A percentile compares a stretch with the other conserved stretches of the same genome.
These are phyloP conservation scores for Paecilomyces sp. DNA, from an alignment of 2,329 filamentous ascomycete genomes.

Conservation along the genomic window DNA sequence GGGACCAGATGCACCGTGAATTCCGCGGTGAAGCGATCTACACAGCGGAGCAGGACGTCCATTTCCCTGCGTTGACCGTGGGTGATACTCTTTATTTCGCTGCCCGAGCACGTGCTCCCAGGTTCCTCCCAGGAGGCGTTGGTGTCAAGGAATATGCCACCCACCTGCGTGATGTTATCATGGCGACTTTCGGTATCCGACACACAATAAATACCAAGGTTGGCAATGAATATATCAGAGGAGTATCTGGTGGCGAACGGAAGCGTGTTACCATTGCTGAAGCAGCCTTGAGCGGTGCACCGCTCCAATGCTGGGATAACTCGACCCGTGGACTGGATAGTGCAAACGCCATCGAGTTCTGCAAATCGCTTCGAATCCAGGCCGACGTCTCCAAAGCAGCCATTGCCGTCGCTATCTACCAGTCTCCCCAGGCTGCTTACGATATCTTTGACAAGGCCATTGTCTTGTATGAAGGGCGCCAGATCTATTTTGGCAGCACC, in stretches of 20 bases:
- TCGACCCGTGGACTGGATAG: slow-evolving; percentile 45
- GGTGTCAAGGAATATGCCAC: slow-evolving; percentile 36
- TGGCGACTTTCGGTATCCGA: slow-evolving; percentile 38
- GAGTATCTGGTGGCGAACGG: slow-evolving; percentile 54
- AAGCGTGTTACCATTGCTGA: slow-evolving; percentile 59
- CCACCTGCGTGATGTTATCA: slow-evolving; percentile 39
- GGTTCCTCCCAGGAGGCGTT: slow-evolving; percentile 31
- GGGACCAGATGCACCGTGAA: slow-evolving; percentile 59
- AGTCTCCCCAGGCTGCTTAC: slow-evolving; percentile 41
- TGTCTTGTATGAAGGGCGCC: slow-evolving; percentile 66
- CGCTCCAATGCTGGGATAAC: slow-evolving; percentile 43
- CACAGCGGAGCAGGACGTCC: slow-evolving; percentile 75
- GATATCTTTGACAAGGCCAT: slow-evolving; percentile 65
- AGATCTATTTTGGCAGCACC: slow-evolving; percentile 69
- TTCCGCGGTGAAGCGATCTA: slow-evolving; percentile 85
- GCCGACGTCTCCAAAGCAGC: slow-evolving; percentile 44
- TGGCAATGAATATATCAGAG: slow-evolving; percentile 52
- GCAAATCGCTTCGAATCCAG: slow-evolving; percentile 43
- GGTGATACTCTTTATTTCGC: slow-evolving; percentile 75
- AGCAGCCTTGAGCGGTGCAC: slow-evolving; percentile 40
- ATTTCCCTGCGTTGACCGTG: slow-evolving; percentile 71
- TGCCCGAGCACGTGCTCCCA: slow-evolving; percentile 54
- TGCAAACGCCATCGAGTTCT: slow-evolving; percentile 52
- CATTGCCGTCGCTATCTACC: slow-evolving; percentile 51
- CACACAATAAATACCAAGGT: slow-evolving; percentile 47